Percentiles rank a stretch among this genome's conserved stretches.
These are phyloP conservation scores for Phytophthora tubulina DNA, from an alignment of 352 stramenopile genomes.

Conservation along the genomic window DNA sequence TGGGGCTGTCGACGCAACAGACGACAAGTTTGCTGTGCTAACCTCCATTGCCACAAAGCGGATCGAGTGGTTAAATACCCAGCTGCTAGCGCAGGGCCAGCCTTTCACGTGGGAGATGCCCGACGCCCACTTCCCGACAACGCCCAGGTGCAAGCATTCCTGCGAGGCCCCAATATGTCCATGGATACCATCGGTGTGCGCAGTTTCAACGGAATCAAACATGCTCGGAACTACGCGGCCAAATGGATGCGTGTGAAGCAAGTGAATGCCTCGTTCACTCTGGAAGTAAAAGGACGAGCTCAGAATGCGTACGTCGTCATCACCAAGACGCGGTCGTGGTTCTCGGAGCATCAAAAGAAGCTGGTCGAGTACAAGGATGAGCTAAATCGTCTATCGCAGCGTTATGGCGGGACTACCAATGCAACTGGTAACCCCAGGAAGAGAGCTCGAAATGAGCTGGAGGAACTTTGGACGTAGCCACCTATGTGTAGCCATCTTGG, in stretches of 20 bases:
- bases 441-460: neutral
- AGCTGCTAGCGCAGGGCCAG: neutral
- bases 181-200: conserved; percentile 4
- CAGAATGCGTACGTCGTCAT: conserved; percentile 2
- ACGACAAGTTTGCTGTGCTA: neutral
- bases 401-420: neutral
- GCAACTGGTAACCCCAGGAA: neutral
- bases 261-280: conserved; percentile 7
- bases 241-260: conserved; percentile 4
- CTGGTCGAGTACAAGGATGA: conserved; percentile 10
- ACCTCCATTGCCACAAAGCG: conserved; percentile 7
- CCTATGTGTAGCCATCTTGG: too few relatives aligned
- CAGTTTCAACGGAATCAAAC: neutral
- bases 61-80: conserved; percentile 13
- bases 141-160: conserved; percentile 21
- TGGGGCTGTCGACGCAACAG: neutral
- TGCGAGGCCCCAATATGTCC: conserved; percentile 9
- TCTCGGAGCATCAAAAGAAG: conserved; percentile 11
- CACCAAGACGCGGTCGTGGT: conserved; percentile 8
- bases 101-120: conserved; percentile 33
- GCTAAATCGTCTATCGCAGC: neutral
- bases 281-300: neutral
- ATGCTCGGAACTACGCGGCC: conserved; percentile 1
- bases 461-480: too few relatives aligned
- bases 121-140: conserved; percentile 13